Evolutionary conservation across 306 rosid genomes (phyloP), one percentile per base, ranked within the genome.

Genomic region (Pachyrhizus erosus): DNA sequence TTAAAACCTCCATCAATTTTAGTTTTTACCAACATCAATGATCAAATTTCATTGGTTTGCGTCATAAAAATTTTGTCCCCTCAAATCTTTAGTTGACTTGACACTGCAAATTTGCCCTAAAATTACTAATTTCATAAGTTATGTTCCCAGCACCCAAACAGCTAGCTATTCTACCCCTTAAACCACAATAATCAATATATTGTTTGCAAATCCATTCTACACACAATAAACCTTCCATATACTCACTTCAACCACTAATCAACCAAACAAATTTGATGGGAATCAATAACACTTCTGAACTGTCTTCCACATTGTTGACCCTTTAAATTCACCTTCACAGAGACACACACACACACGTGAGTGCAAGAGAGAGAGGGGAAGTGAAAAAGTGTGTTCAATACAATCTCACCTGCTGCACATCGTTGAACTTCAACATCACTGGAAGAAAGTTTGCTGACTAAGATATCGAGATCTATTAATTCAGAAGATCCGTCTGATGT

Each of bases 391-490:
- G 24, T 34, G 9, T 43, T 20, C 12, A 70, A 64, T 39, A 48
- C 39, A 57, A 73, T 46, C 89, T 89, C 89, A 87, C 96, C 96
- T 7, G 96, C 94, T 55, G 96, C 94, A 57, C 74, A 74, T 64
- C 87, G 85, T 70, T 73, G 92, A 77, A 88, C 91, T 75, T 90
- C 98, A 0, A 88, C 84, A 79, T 76, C 82, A 46, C 45, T 81
- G 57, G 90, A 92, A 46, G 83, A 79, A 40, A 94, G 94, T 74
- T 87, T 94, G 83, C 70, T 73, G 75, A 94, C 83, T 29, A 94
- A 87, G 69, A 73, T 58, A 65, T 89, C 89, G 29, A 94, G 88
- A 84, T 90, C 89, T 26, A 72, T 46, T 33, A 85, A 84, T 68
- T 94, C 92, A 37, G 93, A 87, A 2, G 91, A 87, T 81, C 92